Evolutionary conservation across 768 basidiomycete genomes (phyloP).

Genomic region (Amanita phalloides): DNA sequence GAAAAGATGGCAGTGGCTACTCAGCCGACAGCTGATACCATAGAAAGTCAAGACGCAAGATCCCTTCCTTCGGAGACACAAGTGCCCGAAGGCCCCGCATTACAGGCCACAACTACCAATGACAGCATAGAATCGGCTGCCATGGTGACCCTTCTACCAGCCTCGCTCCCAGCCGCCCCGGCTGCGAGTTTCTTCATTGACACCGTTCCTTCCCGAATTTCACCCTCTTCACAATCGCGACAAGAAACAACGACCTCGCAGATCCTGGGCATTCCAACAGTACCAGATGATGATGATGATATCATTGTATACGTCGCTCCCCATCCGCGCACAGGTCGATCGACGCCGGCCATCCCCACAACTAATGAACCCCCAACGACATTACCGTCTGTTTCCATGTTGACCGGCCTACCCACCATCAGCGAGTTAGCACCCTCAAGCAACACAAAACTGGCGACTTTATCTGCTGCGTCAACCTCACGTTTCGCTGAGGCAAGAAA

Average conservation of each 20-base stretch:
- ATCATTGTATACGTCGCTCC: conserved; percentile 72
- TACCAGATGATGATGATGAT: conserved; percentile 42
- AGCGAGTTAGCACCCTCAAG: neutral
- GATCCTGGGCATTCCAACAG: conserved; percentile 10
- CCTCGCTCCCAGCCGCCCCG: neutral
- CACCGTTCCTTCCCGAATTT: conserved; percentile 20
- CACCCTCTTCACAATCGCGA: conserved; percentile 7
- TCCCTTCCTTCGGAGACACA: too few relatives aligned
- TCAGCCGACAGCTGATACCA: too few relatives aligned
- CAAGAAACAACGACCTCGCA: conserved; percentile 9
- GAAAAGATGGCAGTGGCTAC: neutral
- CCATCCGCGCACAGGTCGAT: conserved; percentile 35
- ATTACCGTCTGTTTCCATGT: conserved; percentile 11
- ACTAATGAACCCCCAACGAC: conserved; percentile 1
- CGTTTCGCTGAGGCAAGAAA: neutral
- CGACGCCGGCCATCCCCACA: conserved; percentile 6
- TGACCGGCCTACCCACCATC: conserved; percentile 14
- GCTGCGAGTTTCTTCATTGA: conserved; percentile 27
- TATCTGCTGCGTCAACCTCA: neutral
- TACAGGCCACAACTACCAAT: neutral
- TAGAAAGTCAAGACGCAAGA: too few relatives aligned
- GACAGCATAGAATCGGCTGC: neutral
- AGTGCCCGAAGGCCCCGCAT: neutral
- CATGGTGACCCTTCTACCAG: neutral
- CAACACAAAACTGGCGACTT: neutral